A percentile compares a stretch with the other conserved stretches of the same genome.
Evolutionary conservation across 78 protist species (phyloP).

Genomic region (Cyanophora paradoxa): DNA sequence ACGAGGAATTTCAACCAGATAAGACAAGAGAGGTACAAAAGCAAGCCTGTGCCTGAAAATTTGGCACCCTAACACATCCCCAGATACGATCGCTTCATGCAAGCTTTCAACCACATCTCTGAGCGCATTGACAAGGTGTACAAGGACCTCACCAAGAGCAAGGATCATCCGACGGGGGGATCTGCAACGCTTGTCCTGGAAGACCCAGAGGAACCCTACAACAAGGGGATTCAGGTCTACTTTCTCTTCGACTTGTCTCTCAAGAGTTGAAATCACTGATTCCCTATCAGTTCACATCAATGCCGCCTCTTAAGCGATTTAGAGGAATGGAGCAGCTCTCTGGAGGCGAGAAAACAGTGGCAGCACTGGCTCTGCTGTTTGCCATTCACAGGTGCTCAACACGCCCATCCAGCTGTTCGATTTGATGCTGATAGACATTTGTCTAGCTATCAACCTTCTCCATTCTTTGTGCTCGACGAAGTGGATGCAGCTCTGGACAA

Average conservation of each 20-base stretch:
- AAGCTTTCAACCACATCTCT: conserved; percentile 16
- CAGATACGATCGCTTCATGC: neutral
- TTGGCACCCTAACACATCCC: neutral
- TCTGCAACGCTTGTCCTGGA: neutral
- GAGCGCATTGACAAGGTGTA: conserved; percentile 18
- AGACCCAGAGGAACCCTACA: conserved; percentile 14
- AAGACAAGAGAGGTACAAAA: conserved; percentile 12
- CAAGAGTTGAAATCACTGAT: too few species aligned
- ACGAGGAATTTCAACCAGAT: conserved; percentile 1
- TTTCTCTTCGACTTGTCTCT: too few species aligned
- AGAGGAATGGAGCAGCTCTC: conserved; percentile 83
- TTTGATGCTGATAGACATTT: neutral
- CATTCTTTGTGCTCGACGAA: conserved; percentile 98
- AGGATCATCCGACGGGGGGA: neutral
- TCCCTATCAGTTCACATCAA: conserved; percentile 76
- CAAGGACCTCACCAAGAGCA: conserved; percentile 28
- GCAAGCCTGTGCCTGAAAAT: neutral
- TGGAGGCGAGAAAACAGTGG: conserved; percentile 99
- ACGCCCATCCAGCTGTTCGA: too few species aligned
- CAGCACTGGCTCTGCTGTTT: conserved; percentile 97
- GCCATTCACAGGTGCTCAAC: conserved; percentile 83
- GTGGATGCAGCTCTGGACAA: conserved; percentile 98
- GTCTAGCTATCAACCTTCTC: conserved; percentile 76
- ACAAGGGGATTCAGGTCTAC: neutral
- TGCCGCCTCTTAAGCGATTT: conserved; percentile 95